Conservation (phyloP, 768 basidiomycete species). For the Rhizopogon salebrosus region DNA sequence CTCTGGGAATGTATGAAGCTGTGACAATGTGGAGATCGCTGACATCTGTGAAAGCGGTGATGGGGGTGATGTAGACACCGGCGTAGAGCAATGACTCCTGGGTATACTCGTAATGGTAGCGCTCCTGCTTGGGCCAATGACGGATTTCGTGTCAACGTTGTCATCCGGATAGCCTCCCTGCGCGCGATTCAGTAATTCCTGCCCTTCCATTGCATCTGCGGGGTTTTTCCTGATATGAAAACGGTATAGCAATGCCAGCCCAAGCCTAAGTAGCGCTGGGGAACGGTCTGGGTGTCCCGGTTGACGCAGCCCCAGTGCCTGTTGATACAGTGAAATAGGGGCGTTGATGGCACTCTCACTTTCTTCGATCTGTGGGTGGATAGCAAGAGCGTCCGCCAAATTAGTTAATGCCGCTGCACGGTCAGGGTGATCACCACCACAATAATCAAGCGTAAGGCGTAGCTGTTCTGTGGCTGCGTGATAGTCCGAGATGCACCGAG, state of each 20-base stretch:
- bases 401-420: conserved; percentile 7
- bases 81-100: neutral
- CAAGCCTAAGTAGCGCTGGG: conserved; percentile 2
- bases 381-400: conserved; percentile 1
- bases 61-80: neutral
- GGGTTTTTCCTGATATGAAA: conserved; percentile 1
- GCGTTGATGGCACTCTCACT: neutral
- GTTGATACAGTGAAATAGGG: conserved; percentile 1
- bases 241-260: conserved; percentile 1
- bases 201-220: neutral
- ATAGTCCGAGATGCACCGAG: conserved; percentile 1
- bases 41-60: neutral
- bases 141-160: neutral
- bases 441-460: conserved; percentile 1
- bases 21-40: neutral
- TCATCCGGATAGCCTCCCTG: neutral
- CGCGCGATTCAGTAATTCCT: neutral
- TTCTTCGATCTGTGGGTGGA: neutral
- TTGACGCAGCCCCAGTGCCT: conserved; percentile 8
- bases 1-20: neutral
- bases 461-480: conserved; percentile 3
- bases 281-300: conserved; percentile 6
- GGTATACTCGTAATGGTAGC: neutral
- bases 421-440: neutral
- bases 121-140: neutral